phyloP scores from a whole-genome alignment of 2,329 filamentous ascomycete genomes.

The Tolypocladium paradoxum region DNA sequence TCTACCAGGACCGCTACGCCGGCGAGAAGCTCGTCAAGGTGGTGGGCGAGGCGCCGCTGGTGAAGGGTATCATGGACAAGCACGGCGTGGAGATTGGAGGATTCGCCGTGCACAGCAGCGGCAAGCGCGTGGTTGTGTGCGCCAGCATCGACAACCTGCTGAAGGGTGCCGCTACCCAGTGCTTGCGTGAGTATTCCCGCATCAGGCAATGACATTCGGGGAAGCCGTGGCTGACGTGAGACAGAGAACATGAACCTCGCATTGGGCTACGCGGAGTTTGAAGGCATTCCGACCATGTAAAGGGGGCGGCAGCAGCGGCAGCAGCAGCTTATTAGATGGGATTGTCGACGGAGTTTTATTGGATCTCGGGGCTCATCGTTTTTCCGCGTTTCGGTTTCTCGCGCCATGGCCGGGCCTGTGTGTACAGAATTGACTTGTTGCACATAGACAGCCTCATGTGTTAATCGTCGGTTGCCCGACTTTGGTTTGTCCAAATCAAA shows the following conservation, averaged over 20 bases:
- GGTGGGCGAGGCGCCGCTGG: conserved; percentile 73
- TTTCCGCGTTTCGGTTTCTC: background rate
- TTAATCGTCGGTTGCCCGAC: background rate
- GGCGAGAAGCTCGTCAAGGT: conserved; percentile 94
- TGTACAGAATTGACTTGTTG: background rate
- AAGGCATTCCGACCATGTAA: conserved; percentile 61
- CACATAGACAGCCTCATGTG: background rate
- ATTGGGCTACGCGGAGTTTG: conserved; percentile 80
- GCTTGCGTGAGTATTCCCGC: conserved; percentile 57
- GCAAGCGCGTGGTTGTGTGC: conserved; percentile 83
- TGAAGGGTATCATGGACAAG: conserved; percentile 74
- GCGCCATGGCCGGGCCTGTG: background rate
- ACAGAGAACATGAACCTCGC: conserved; percentile 87
- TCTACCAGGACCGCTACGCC: conserved; percentile 94
- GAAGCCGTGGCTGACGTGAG: conserved; percentile 42
- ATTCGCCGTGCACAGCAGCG: conserved; percentile 83
- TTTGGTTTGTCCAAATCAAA: too few species aligned
- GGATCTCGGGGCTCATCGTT: background rate
- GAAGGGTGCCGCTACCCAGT: conserved; percentile 89
- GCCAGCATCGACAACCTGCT: conserved; percentile 88
- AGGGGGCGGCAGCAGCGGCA: background rate
- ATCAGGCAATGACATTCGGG: background rate
- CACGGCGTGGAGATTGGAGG: conserved; percentile 91
- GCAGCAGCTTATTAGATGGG: background rate
- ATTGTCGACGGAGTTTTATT: conserved; percentile 10